Evolutionary conservation across 768 basidiomycete species (phyloP), one percentile per base, ranked within the genome.

Genomic region (Thelephora aurantiotincta): DNA sequence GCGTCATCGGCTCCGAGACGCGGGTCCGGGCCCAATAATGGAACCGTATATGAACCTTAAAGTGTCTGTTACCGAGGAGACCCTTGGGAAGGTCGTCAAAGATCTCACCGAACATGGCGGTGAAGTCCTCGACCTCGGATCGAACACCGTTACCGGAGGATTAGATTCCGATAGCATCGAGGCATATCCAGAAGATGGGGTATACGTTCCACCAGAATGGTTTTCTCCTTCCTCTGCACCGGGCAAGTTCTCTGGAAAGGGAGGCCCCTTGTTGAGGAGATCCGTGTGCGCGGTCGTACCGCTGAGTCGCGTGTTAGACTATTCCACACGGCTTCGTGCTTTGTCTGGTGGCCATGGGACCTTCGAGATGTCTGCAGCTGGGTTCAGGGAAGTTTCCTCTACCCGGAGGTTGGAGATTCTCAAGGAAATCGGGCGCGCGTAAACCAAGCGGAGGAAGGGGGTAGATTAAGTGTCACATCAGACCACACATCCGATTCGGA

Each of bases 61-160:
- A 54, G 70, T 87, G 42, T 74, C 74, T 13, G 76, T 87, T 6
- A 67, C 69, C 20, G 80, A 82, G 52, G 75, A 79, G 50, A 69
- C 68, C 49, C 65, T 91, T 2, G 87, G 89, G 19, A 84, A 78
- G 55, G 77, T 85, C 18, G 75, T 89, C 42, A 86, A 81, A 56
- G 89, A 92, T 55, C 65, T 92, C n/a, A 83, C 82, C 9, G 87
- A 90, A 58, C 74, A 81, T 50, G 77, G 78, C 1, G 87, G 84
- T n/a, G 85, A 89, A 57, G 67, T 92, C 11, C 62, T 78, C 19
- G 82, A 87, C 53, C 71, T 91, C 18, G 73, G 68, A 3, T 65
- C 70, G 35, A 72, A 69, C n/a, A 55, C 65, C 5, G 60, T 58
- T 16, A 70, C 67, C 5, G 65, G 63, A 33, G 60, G 58, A 6